phyloP scores from a whole-genome alignment of 1,139 yeast genomes.

The Saccharomycopsis phalli region DNA sequence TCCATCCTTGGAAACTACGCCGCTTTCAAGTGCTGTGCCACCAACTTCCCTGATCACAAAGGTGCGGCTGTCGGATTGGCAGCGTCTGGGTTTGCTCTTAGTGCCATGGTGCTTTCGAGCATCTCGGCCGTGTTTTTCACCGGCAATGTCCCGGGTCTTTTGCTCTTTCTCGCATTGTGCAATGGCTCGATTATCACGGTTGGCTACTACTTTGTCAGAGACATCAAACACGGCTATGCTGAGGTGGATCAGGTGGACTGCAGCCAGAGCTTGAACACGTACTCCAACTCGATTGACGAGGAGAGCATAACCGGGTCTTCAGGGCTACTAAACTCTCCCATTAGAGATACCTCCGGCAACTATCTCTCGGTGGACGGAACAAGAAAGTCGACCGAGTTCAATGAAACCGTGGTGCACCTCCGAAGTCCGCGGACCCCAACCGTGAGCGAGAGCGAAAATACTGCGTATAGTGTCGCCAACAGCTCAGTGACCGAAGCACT shows the following conservation, averaged over 20 bases:
- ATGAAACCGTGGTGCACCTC: constrained; percentile 7
- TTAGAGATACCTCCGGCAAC: background rate
- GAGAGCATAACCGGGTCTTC: constrained; percentile 1
- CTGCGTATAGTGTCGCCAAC: too few species aligned
- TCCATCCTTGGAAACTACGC: constrained; percentile 57
- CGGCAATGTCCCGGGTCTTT: constrained; percentile 34
- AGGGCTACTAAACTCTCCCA: constrained; percentile 3
- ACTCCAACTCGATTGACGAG: background rate
- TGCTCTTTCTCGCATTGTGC: constrained; percentile 26
- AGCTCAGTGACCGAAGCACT: background rate
- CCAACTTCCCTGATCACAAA: constrained; percentile 60
- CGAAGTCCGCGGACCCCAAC: background rate
- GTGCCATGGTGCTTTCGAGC: constrained; percentile 27
- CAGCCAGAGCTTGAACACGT: constrained; percentile 1
- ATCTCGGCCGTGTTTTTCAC: constrained; percentile 38
- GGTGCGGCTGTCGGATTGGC: constrained; percentile 53
- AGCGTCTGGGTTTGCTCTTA: constrained; percentile 47
- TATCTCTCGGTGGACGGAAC: constrained; percentile 3
- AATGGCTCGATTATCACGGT: constrained; percentile 26
- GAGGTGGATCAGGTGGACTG: background rate
- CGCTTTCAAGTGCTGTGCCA: constrained; percentile 57
- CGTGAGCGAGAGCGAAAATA: background rate
- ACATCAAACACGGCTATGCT: constrained; percentile 1
- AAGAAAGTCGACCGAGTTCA: background rate
- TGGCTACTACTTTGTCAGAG: constrained; percentile 26